A percentile compares a stretch with the other conserved stretches of the same genome.
phyloP scores from a whole-genome alignment of 352 stramenopile genomes.

The Stramenopiles sp. region DNA sequence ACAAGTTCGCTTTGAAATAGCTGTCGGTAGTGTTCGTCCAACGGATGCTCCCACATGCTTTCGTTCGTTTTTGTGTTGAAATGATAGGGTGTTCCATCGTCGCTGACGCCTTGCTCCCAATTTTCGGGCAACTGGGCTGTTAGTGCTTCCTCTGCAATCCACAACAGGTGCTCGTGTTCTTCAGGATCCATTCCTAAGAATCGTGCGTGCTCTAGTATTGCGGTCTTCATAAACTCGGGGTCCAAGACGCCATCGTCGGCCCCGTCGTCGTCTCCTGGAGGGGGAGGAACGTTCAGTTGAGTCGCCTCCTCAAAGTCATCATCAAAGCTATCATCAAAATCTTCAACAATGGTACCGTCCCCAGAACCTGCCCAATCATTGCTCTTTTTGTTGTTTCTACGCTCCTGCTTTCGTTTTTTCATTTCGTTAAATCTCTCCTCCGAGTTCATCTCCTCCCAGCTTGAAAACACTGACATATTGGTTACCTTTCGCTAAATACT shows the following conservation, averaged over 20 bases:
- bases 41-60: slow-evolving; percentile 40
- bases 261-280: slow-evolving; percentile 17
- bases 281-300: too few relatives aligned
- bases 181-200: slow-evolving; percentile 38
- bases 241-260: slow-evolving; percentile 27
- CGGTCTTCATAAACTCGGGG: slow-evolving; percentile 35
- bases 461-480: too few relatives aligned
- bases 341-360: not conserved
- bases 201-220: slow-evolving; percentile 35
- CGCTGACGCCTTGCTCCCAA: slow-evolving; percentile 40
- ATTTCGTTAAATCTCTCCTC: not conserved
- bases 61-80: slow-evolving; percentile 37
- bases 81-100: slow-evolving; percentile 43
- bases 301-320: not conserved
- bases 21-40: slow-evolving; percentile 36
- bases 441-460: not conserved
- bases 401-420: not conserved
- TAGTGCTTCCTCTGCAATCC: slow-evolving; percentile 35
- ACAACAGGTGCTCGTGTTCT: slow-evolving; percentile 29
- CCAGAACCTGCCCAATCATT: not conserved
- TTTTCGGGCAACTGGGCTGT: slow-evolving; percentile 32
- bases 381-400: not conserved
- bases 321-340: not conserved
- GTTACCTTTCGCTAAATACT: too few relatives aligned
- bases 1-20: slow-evolving; percentile 24